phyloP scores from a whole-genome alignment of 495 filamentous ascomycete species.

The Diplogelasinospora grovesii region DNA sequence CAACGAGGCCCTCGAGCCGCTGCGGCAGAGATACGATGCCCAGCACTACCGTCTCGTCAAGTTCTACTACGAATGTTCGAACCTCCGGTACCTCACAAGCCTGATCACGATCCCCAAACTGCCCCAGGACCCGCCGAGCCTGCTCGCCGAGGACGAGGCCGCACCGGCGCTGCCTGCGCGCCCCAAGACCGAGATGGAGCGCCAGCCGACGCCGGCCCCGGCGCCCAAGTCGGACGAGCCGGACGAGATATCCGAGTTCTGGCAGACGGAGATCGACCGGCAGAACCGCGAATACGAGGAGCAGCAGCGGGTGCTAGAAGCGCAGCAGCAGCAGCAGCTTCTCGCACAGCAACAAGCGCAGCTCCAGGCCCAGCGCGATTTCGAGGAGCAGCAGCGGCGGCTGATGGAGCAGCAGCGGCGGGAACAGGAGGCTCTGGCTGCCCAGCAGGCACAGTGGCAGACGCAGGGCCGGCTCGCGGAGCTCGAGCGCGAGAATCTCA shows the following conservation, averaged over 20 bases:
- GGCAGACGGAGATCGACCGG: conserved; percentile 83
- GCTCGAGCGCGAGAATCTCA: conserved; percentile 88
- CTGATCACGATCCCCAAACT: conserved; percentile 94
- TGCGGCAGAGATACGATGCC: conserved; percentile 81
- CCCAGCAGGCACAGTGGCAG: conserved; percentile 82
- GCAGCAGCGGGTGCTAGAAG: conserved; percentile 79
- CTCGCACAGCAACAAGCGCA: conserved; percentile 66
- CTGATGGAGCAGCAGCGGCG: conserved; percentile 83
- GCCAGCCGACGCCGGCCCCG: conserved; percentile 59
- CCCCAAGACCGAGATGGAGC: conserved; percentile 64
- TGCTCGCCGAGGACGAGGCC: conserved; percentile 76
- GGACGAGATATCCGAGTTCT: conserved; percentile 94
- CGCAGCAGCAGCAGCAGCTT: conserved; percentile 64
- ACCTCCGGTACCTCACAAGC: conserved; percentile 90
- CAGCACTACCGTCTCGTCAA: conserved; percentile 94
- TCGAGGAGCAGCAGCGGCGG: conserved; percentile 87
- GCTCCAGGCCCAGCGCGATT: conserved; percentile 80
- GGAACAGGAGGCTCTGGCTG: conserved; percentile 81
- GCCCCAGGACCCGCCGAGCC: conserved; percentile 85
- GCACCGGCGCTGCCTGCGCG: conserved; percentile 76
- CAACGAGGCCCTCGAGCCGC: conserved; percentile 86
- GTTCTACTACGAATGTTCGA: conserved; percentile 99
- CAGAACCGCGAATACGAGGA: conserved; percentile 93
- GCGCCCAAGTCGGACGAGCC: conserved; percentile 64
- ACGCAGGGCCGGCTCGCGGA: conserved; percentile 91